phyloP scores from a whole-genome alignment of 768 basidiomycete species.

The Suillus subaureus region DNA sequence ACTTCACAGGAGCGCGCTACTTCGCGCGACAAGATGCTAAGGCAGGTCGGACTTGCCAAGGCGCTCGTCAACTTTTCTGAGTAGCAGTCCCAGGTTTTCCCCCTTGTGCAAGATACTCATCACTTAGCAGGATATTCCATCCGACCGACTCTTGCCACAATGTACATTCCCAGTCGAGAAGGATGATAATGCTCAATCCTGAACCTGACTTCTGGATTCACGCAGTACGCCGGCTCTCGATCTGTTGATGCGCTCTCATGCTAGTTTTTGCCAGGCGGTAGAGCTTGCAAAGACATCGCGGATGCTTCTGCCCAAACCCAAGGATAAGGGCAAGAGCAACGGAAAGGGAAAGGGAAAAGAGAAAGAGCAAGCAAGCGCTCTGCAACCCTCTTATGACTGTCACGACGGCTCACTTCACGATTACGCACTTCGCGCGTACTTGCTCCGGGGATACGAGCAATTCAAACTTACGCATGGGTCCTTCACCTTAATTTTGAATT shows the following conservation, averaged over 20 bases:
- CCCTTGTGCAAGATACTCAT: slow-evolving; percentile 21
- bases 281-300: slow-evolving; percentile 66
- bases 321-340: slow-evolving; percentile 38
- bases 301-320: slow-evolving; percentile 33
- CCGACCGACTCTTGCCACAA: slow-evolving; percentile 62
- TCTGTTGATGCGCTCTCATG: slow-evolving; percentile 1
- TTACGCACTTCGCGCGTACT: slow-evolving; percentile 58
- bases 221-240: slow-evolving; percentile 44
- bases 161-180: slow-evolving; percentile 77
- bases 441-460: slow-evolving; percentile 74
- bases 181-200: slow-evolving; percentile 81
- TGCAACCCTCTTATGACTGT: slow-evolving; percentile 54
- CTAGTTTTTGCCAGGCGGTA: slow-evolving; percentile 51
- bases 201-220: slow-evolving; percentile 89
- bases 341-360: slow-evolving; percentile 45
- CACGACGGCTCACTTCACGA: slow-evolving; percentile 79
- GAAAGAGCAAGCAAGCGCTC: slow-evolving; percentile 30
- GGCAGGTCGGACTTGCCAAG: slow-evolving; percentile 92
- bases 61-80: slow-evolving; percentile 88
- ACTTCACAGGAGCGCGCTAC: slow-evolving; percentile 82
- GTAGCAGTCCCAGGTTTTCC: slow-evolving; percentile 47
- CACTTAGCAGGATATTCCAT: slow-evolving; percentile 65
- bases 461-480: slow-evolving; percentile 88
- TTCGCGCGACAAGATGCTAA: slow-evolving; percentile 83
- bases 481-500: slow-evolving; percentile 64